These are phyloP conservation scores for Telopea speciosissima DNA, from an alignment of 177 flowering plant genomes.

Conservation along the genomic window DNA sequence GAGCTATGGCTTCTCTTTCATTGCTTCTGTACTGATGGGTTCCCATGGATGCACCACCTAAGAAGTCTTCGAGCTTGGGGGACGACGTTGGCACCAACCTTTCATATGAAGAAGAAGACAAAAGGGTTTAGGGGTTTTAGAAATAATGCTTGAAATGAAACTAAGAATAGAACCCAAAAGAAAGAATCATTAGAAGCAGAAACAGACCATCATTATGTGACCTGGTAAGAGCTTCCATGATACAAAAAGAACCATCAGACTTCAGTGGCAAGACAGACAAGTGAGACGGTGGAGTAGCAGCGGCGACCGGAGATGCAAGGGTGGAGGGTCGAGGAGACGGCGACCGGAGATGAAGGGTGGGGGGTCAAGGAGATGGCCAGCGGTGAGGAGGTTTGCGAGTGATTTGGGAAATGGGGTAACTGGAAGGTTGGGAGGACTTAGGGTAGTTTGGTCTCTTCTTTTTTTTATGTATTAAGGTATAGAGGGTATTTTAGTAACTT, in stretches of 20 bases:
- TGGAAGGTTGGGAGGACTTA: no score
- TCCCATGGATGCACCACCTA: conserved; percentile 63
- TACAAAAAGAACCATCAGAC: conserved; percentile 90
- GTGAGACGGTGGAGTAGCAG: no score
- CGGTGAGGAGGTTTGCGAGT: no score
- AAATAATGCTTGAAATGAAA: not conserved
- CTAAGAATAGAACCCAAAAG: not conserved
- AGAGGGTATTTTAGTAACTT: no score
- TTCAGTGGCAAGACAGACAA: conserved; percentile 82
- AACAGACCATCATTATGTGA: conserved; percentile 56
- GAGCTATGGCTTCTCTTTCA: conserved; percentile 61
- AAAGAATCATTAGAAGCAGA: not conserved
- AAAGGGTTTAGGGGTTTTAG: not conserved
- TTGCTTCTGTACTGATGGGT: conserved; percentile 48
- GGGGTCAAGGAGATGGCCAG: no score
- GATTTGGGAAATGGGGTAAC: no score
- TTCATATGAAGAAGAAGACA: conserved; percentile 15
- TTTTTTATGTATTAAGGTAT: no score
- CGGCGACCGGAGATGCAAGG: no score
- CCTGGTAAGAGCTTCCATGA: conserved; percentile 73
- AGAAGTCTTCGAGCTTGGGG: conserved; percentile 74
- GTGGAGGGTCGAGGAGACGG: no score
- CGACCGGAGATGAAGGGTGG: no score
- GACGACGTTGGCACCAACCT: conserved; percentile 43
- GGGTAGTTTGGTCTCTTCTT: no score